Base-by-base conservation (phyloP, 345 rosid genomes). In the Geranium brycei region DNA sequence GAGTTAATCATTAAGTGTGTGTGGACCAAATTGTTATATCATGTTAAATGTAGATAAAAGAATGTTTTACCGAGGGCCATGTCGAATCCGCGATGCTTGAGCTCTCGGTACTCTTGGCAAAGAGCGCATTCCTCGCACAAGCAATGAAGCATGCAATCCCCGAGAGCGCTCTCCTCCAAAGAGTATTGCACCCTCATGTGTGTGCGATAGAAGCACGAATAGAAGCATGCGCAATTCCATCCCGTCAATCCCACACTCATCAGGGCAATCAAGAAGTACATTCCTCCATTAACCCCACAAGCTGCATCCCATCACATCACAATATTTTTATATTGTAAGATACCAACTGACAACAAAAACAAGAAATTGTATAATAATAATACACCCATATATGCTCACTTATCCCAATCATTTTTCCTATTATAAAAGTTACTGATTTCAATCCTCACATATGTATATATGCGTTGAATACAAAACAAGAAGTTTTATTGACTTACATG, bases 121-220 rank as follows among this genome's bases (percentile, higher is more conserved):
- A 63, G 66, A 23, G 66, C 66, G 40, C 66, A 63, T 19, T 5
- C 14, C 66, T 63, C 66, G 66, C 66, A 63, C 57, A 51, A 63
- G 13, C 51, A 63, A 23, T 63, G 66, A 15, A 63, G 31, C 11
- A 51, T 41, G 31, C 66, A 63, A 51, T 63, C 66, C 31, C 19
- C 0, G 66, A 55, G 19, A 17, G 57, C 31, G 40, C 32, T 51
- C 32, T 41, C 15, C 66, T 63, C 51, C 57, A 63, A 57, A 11
- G 66, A 51, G 67, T 69, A 72, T 4, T 73, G 81, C 64, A 69
- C 68, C 75, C 83, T 77, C 77, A 80, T 72, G 68, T 77, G 72
- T 17, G 77, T 41, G 16, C 81, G 71, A 57, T 72, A 72, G 65
- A 80, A 77, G 71, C 83, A 77, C 1, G 83, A 69, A 65, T 63